phyloP scores from a whole-genome alignment of 768 basidiomycete genomes.

The Cyclocybe cylindracea region DNA sequence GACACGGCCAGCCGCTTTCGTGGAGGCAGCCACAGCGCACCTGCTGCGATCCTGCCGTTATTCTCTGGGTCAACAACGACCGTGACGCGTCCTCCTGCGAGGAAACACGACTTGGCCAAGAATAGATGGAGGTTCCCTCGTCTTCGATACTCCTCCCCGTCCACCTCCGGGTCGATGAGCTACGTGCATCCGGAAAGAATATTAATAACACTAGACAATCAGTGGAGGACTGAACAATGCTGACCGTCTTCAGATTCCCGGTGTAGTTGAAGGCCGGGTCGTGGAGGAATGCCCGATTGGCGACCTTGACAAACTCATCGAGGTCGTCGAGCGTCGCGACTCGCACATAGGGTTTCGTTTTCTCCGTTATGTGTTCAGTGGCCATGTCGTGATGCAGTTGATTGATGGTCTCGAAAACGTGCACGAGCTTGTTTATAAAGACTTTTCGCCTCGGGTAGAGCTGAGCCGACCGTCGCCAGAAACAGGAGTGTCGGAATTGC shows the following conservation, averaged over 20 bases:
- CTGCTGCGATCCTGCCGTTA: slow-evolving; percentile 21
- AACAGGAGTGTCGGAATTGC: too few species aligned
- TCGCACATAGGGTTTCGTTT: slow-evolving; percentile 7
- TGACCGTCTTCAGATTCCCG: slow-evolving; percentile 11
- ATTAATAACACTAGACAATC: neutral
- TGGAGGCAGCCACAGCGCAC: slow-evolving; percentile 27
- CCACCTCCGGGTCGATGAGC: slow-evolving; percentile 15
- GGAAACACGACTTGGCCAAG: slow-evolving; percentile 17
- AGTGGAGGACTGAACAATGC: too few species aligned
- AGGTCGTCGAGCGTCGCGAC: slow-evolving; percentile 23
- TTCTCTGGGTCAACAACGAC: slow-evolving; percentile 20
- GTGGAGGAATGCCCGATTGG: slow-evolving; percentile 22
- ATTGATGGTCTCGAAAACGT: too few species aligned
- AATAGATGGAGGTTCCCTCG: slow-evolving; percentile 17
- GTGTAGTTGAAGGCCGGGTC: slow-evolving; percentile 32
- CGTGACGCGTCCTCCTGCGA: slow-evolving; percentile 25
- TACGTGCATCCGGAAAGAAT: slow-evolving; percentile 1
- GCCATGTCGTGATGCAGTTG: too few species aligned
- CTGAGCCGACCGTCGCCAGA: too few species aligned
- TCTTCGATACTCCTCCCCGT: slow-evolving; percentile 12
- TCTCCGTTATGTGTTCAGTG: too few species aligned
- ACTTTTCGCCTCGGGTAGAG: too few species aligned
- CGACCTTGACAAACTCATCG: slow-evolving; percentile 15
- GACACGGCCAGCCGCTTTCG: slow-evolving; percentile 21
- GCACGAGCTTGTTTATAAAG: too few species aligned